Evolutionary conservation across 768 basidiomycete species (phyloP), one percentile per base, ranked within the genome.

Genomic region (Leccinum sublutescens): DNA sequence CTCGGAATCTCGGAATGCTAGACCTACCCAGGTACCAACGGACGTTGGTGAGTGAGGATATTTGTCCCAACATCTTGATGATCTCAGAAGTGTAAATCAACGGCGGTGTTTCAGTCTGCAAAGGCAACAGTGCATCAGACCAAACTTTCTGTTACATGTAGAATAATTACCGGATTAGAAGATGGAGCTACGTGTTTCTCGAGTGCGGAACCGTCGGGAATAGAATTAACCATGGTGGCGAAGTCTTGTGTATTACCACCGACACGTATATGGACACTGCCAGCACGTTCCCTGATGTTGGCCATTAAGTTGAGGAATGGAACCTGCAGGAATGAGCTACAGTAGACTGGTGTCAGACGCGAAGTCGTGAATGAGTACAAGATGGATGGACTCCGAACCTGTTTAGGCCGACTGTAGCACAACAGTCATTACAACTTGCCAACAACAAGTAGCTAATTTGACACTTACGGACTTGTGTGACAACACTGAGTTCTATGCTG

Each of bases 241-340:
- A 77, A 80, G 55, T 94, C 91, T 68, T 93, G 91, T 0, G 87
- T 86, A 71, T 92, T 93, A 45, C 91, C 91, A 25, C 91, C 91
- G 1, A 93, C 77, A 51, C 91, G 83, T n/a, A 91, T 72, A 14
- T 80, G 73, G 7, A 90, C 83, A 1, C 71, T 66, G 3, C 89
- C 89, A 2, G 82, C 81, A 25, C 91, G 80, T 63, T 82, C 77
- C 51, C 77, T 78, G 19, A 94, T 76, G 62, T 89, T 88, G 5
- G 83, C 78, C 79, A 94, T 83, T 29, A 92, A 77, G 68, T 93
- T 93, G n/a, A 92, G 80, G 74, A 92, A 91, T 0, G 85, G 80
- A 45, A 87, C 80, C 51, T 82, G 78, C 11, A 85, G 64, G 25
- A 78, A 73, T 7, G 83, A 76, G 40, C 85, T 86, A 57, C 3